These are phyloP conservation scores for Boletales sp. DNA, from an alignment of 768 basidiomycete genomes.

Conservation along the genomic window DNA sequence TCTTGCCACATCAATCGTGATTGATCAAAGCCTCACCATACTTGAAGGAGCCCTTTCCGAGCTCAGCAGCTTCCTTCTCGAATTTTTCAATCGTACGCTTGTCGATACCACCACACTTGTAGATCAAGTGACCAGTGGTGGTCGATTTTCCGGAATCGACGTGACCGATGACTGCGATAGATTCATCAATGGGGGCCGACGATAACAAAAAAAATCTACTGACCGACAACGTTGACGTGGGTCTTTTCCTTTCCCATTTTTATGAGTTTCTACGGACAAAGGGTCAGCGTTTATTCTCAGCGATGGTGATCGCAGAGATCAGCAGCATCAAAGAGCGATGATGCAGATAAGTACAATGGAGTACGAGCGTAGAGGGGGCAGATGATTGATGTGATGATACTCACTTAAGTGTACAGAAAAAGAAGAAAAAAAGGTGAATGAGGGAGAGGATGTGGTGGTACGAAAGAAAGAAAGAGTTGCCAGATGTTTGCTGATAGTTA, in stretches of 20 bases:
- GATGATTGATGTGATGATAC: slow-evolving; percentile 21
- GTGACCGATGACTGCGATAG: slow-evolving; percentile 84
- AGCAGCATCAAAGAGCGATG: slow-evolving; percentile 7
- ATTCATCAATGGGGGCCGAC: slow-evolving; percentile 22
- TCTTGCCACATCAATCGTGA: slow-evolving; percentile 7
- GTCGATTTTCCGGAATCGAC: slow-evolving; percentile 99
- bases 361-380: slow-evolving; percentile 17
- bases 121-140: slow-evolving; percentile 99
- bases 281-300: slow-evolving; percentile 10
- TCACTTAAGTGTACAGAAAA: slow-evolving; percentile 43
- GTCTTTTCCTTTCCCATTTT: slow-evolving; percentile 96
- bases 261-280: slow-evolving; percentile 41
- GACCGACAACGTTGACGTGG: slow-evolving; percentile 98
- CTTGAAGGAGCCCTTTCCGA: slow-evolving; percentile 99
- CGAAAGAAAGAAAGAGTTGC: slow-evolving; percentile 32
- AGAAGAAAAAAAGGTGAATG: slow-evolving; percentile 30
- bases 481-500: slow-evolving; percentile 56
- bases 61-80: slow-evolving; percentile 99
- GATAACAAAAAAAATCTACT: slow-evolving; percentile 33
- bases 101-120: slow-evolving; percentile 99
- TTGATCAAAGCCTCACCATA: slow-evolving; percentile 62
- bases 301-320: slow-evolving; percentile 24
- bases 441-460: slow-evolving; percentile 35
- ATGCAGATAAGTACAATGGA: slow-evolving; percentile 23
- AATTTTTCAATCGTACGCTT: slow-evolving; percentile 99